phyloP scores from a whole-genome alignment of 371 early-diverging fungal genomes.

The Mortierella sp. region DNA sequence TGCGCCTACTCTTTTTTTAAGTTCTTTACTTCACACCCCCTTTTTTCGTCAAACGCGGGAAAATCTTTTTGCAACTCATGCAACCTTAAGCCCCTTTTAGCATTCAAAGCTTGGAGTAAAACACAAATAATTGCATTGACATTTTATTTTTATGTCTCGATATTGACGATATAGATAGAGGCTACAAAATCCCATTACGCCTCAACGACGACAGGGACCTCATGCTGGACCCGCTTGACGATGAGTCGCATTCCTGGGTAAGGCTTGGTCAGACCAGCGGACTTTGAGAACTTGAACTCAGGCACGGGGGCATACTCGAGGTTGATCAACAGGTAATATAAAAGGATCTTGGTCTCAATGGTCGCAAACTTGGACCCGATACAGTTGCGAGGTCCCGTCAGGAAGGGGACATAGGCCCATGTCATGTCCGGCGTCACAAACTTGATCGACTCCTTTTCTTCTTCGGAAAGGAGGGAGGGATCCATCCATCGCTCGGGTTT shows the following conservation, averaged over 20 bases:
- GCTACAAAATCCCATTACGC: too few species aligned
- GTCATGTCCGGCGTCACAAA: conserved; percentile 12
- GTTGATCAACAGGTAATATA: conserved; percentile 47
- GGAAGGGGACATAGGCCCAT: not conserved
- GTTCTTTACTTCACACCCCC: too few species aligned
- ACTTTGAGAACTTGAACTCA: conserved; percentile 42
- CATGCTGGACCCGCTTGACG: conserved; percentile 11
- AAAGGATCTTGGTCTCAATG: conserved; percentile 57
- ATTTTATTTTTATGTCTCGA: too few species aligned
- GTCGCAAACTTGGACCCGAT: conserved; percentile 3
- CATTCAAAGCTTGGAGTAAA: too few species aligned
- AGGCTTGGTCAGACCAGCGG: conserved; percentile 41
- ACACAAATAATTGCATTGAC: too few species aligned
- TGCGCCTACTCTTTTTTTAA: too few species aligned
- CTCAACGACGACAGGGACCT: not conserved
- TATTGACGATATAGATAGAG: too few species aligned
- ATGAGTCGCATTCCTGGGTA: conserved; percentile 38
- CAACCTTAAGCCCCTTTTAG: too few species aligned
- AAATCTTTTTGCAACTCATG: too few species aligned
- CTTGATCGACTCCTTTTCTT: conserved; percentile 9
- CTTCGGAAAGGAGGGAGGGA: not conserved
- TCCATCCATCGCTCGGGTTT: conserved; percentile 53
- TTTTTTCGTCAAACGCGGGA: too few species aligned
- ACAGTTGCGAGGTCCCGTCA: not conserved
- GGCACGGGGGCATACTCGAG: conserved; percentile 53